These are phyloP conservation scores for Forsythia suspensa DNA, from an alignment of 257 asterid genomes.

Conservation along the genomic window DNA sequence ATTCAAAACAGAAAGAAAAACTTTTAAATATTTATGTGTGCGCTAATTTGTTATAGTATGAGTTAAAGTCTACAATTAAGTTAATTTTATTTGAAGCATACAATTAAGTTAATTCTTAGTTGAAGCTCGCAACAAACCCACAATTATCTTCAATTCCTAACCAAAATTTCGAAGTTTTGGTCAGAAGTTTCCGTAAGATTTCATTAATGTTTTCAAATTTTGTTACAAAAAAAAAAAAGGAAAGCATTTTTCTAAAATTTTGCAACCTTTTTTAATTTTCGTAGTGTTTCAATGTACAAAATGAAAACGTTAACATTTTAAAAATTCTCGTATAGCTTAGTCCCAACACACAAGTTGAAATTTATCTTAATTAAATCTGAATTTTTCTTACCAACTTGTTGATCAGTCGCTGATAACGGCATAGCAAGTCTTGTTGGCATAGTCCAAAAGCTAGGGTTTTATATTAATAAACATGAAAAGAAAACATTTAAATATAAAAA, in stretches of 20 bases:
- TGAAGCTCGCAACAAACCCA: not conserved
- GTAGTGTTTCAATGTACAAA: not conserved
- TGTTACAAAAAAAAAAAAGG: too few relatives aligned
- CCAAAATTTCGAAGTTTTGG: not conserved
- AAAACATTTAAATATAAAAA: not conserved
- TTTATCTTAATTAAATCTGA: not conserved
- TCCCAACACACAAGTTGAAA: constrained; percentile 16
- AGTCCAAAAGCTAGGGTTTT: constrained; percentile 13
- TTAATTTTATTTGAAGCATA: too few relatives aligned
- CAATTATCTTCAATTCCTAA: too few relatives aligned
- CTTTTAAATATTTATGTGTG: too few relatives aligned
- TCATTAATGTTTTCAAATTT: not conserved
- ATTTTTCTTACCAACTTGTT: constrained; percentile 10
- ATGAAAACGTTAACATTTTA: not conserved
- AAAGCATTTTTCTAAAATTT: too few relatives aligned
- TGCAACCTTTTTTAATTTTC: too few relatives aligned
- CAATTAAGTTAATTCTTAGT: too few relatives aligned
- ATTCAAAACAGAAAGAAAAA: too few relatives aligned
- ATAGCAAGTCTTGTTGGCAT: constrained; percentile 11
- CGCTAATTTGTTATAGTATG: too few relatives aligned
- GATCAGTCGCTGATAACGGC: constrained; percentile 35
- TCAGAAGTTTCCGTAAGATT: not conserved
- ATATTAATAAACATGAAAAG: not conserved
- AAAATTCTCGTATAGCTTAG: not conserved
- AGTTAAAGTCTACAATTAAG: too few relatives aligned